Evolutionary conservation across 176 grass and related monocot genomes (phyloP), one percentile per base, ranked within the genome.

Genomic region (Paspalum vaginatum): DNA sequence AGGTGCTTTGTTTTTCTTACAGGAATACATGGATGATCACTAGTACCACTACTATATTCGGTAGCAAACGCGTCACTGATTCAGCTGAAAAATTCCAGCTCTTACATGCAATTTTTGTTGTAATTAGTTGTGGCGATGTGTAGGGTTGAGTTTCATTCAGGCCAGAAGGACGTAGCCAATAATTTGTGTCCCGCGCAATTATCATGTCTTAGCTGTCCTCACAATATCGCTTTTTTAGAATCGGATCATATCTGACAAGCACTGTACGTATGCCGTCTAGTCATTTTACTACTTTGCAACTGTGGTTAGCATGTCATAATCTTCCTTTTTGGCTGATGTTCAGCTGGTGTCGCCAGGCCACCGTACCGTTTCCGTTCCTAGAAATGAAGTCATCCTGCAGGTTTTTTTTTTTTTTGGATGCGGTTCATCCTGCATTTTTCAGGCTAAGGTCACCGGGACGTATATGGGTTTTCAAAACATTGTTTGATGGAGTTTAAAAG

Each of bases 271-370:
- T 79, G 65, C 46, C 12, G 56, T 79, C 47, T 67, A 66, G 61
- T 58, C 25, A 66, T 47, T 67, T 75, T 50, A 15, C n/a, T n/a
- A n/a, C 72, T 64, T 32, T 45, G 6, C 22, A 13, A 22, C 42
- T n/a, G 65, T 70, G 46, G 83, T 79, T 79, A 64, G 66, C 46
- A 85, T 2, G 67, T 79, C 83, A 11, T 38, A 37, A 21, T 72
- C 46, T 40, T 61, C 2, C 56, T 16, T 63, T 38, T 63, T 64
- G 22, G 55, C 66, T 55, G 58, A 47, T 37, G 48, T 38, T 41
- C 42, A 63, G 37, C 39, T 44, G 75, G 57, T 79, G 17, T 18
- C 53, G 11, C 66, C 15, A 15, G 55, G 83, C 56, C 50, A 25
- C 39, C 57, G 41, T 25, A 63, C 13, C n/a, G n/a, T 68, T 76